Evolutionary conservation across 108 stramenopile species (phyloP).

Genomic region (Skeletonema costatum): DNA sequence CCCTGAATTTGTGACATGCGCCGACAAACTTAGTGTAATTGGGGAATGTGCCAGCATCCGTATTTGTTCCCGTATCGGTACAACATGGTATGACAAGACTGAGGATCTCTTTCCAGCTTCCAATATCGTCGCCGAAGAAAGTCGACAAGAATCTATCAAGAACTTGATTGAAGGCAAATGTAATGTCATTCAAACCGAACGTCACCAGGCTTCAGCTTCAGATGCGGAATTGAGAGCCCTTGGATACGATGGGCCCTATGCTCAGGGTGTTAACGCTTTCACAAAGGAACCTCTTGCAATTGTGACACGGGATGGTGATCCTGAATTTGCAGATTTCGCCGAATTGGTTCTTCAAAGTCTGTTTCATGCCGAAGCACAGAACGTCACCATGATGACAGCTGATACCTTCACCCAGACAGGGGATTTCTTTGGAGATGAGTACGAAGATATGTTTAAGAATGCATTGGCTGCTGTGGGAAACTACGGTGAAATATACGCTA

Average conservation of each 20-base stretch:
- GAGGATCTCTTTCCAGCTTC: constrained; percentile 25
- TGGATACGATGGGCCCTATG: constrained; percentile 17
- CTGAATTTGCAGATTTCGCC: constrained; percentile 19
- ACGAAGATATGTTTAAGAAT: no score
- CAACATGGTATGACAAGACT: not conserved
- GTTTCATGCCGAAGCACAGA: constrained; percentile 34
- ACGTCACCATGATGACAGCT: constrained; percentile 3
- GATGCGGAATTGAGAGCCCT: not conserved
- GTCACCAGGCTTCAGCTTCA: constrained; percentile 8
- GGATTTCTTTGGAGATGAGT: no score
- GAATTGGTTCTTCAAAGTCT: constrained; percentile 38
- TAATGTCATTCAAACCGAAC: constrained; percentile 8
- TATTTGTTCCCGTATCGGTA: no score
- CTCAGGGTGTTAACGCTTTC: not conserved
- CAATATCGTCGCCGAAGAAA: constrained; percentile 6
- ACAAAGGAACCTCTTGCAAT: constrained; percentile 27
- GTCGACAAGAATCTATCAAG: no score
- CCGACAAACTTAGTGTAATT: constrained; percentile 24
- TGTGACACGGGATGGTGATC: constrained; percentile 18
- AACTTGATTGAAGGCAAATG: constrained; percentile 1
- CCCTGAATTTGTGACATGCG: constrained; percentile 11
- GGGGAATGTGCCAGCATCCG: not conserved
- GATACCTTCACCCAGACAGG: not conserved
- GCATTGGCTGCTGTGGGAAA: constrained; percentile 35
- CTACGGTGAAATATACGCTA: not conserved